phyloP scores from a whole-genome alignment of 768 basidiomycete genomes.

The Gymnopilus junonius region DNA sequence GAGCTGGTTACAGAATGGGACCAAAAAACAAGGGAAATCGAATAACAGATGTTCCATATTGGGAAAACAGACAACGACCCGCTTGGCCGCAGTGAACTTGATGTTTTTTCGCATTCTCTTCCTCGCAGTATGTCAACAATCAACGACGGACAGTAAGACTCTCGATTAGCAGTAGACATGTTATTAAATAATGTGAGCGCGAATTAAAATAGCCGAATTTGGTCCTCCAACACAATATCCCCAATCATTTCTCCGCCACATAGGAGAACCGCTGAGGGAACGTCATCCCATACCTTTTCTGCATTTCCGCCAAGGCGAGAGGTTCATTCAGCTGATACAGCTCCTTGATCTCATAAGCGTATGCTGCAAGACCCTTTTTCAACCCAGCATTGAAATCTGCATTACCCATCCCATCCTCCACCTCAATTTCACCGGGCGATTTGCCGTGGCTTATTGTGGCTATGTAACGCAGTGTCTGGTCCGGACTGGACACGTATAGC shows the following conservation, averaged over 20 bases:
- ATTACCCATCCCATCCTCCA: conserved; percentile 2
- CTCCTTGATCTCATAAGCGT: conserved; percentile 5
- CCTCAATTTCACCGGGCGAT: neutral
- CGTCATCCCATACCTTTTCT: conserved; percentile 1
- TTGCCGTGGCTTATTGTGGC: neutral
- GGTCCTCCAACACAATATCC: conserved; percentile 2
- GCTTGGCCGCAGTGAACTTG: too few species aligned
- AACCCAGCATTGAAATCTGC: conserved; percentile 2
- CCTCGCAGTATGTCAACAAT: too few species aligned
- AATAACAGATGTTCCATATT: too few species aligned
- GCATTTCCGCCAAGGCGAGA: neutral
- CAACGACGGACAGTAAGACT: too few species aligned
- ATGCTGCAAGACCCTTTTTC: neutral
- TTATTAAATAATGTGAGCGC: too few species aligned
- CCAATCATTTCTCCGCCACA: neutral
- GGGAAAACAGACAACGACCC: too few species aligned
- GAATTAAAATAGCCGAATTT: conserved; percentile 1
- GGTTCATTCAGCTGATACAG: conserved; percentile 3
- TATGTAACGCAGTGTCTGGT: conserved; percentile 2
- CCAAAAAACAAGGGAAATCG: too few species aligned
- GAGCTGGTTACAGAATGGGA: too few species aligned
- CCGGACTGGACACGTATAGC: conserved; percentile 5
- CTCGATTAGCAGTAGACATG: too few species aligned
- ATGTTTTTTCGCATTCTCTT: too few species aligned
- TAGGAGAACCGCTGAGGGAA: conserved; percentile 6